phyloP scores from a whole-genome alignment of 805 yeast genomes.

The Schwanniomyces polymorphus region DNA sequence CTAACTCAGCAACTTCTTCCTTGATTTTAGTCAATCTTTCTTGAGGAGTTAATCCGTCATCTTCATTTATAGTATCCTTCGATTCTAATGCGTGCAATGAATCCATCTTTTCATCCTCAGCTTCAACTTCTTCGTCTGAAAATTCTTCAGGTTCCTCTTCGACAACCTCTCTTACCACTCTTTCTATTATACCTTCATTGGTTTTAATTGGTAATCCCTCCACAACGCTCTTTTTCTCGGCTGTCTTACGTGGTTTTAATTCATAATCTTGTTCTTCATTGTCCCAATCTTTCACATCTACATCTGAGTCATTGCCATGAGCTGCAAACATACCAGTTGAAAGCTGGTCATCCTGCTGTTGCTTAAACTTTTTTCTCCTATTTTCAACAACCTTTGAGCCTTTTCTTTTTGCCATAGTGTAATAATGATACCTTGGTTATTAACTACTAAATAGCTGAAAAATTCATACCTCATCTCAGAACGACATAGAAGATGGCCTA shows the following conservation, averaged over 20 bases:
- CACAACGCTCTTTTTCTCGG: slow-evolving; percentile 38
- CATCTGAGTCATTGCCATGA: slow-evolving; percentile 6
- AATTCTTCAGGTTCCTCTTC: slow-evolving; percentile 15
- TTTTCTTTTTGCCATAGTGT: slow-evolving; percentile 35
- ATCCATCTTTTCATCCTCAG: slow-evolving; percentile 8
- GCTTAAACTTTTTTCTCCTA: slow-evolving; percentile 35
- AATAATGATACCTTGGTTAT: not conserved
- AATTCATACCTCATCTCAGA: slow-evolving; percentile 7
- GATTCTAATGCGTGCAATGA: slow-evolving; percentile 6
- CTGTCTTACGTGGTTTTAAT: slow-evolving; percentile 59
- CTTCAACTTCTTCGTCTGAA: slow-evolving; percentile 12
- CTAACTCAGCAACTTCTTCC: slow-evolving; percentile 82
- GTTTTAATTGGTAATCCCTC: slow-evolving; percentile 82
- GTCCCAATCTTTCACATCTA: slow-evolving; percentile 50
- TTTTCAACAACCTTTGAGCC: slow-evolving; percentile 19
- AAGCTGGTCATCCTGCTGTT: slow-evolving; percentile 43
- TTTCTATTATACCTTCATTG: slow-evolving; percentile 69
- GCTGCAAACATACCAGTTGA: slow-evolving; percentile 33
- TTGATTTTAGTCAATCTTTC: slow-evolving; percentile 62
- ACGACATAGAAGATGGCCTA: not conserved
- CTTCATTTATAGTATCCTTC: slow-evolving; percentile 25
- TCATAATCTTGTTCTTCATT: slow-evolving; percentile 82
- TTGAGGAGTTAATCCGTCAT: slow-evolving; percentile 47
- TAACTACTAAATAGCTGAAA: not conserved
- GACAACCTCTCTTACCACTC: slow-evolving; percentile 48